Evolutionary conservation across 2,329 filamentous ascomycete species (phyloP).

Genomic region (Ciborinia camelliae): DNA sequence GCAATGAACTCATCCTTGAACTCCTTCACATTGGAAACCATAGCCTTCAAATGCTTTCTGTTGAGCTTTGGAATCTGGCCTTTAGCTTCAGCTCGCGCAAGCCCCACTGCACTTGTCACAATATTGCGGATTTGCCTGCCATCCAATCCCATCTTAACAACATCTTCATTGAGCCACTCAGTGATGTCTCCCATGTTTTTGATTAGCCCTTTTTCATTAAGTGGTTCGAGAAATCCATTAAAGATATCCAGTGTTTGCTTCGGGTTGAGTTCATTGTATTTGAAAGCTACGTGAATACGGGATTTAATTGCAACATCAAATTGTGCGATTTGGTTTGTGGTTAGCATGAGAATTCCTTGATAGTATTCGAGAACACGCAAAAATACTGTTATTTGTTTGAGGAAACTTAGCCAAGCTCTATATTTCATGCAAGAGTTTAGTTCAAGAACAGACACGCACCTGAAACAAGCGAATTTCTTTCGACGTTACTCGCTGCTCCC

Average conservation of each 20-base stretch:
- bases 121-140: constrained; percentile 1
- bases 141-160: not conserved
- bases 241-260: not conserved
- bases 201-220: not conserved
- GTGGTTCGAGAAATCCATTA: not conserved
- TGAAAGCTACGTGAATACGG: not conserved
- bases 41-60: not conserved
- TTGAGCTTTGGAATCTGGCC: not conserved
- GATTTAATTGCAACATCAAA: not conserved
- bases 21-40: too few relatives aligned
- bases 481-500: not conserved
- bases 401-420: not conserved
- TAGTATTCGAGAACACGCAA: not conserved
- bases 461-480: not conserved
- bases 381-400: not conserved
- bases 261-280: not conserved
- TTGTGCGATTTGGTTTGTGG: not conserved
- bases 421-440: not conserved
- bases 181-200: not conserved
- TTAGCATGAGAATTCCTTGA: not conserved
- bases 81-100: not conserved
- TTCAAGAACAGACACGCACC: not conserved
- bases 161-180: not conserved
- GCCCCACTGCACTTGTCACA: not conserved
- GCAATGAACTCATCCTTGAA: too few relatives aligned